Conservation (phyloP, 768 basidiomycete genomes). For the Lentinula aciculospora region DNA sequence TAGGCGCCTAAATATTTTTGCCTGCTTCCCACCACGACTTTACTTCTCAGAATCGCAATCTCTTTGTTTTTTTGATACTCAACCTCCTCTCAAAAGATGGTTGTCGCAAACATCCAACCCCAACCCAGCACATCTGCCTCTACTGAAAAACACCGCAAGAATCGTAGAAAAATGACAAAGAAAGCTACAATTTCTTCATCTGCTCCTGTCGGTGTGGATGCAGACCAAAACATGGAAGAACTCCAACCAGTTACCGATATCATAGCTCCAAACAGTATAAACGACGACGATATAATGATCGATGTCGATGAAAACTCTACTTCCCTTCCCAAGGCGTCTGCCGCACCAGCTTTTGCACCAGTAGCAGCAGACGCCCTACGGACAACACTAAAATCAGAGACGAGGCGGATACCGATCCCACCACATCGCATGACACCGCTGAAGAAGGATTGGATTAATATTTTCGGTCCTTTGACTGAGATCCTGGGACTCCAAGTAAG, state of each 20-base stretch:
- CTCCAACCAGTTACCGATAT: constrained; percentile 14
- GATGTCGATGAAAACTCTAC: constrained; percentile 38
- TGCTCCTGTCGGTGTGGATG: constrained; percentile 17
- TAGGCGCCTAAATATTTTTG: neutral
- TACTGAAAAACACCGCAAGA: constrained; percentile 25
- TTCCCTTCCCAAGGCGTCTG: constrained; percentile 33
- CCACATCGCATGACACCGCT: constrained; percentile 97
- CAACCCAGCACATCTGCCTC: constrained; percentile 13
- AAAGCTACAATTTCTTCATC: constrained; percentile 20
- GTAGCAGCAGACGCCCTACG: constrained; percentile 54
- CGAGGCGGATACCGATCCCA: constrained; percentile 85
- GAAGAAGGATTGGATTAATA: constrained; percentile 93
- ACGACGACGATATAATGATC: constrained; percentile 63
- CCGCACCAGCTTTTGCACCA: constrained; percentile 66
- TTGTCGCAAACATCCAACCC: constrained; percentile 25
- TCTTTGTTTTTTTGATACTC: neutral
- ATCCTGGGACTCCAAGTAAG: constrained; percentile 91
- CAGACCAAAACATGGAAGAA: constrained; percentile 25
- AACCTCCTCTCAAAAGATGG: constrained; percentile 24
- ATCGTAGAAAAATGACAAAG: constrained; percentile 36
- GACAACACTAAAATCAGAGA: constrained; percentile 69
- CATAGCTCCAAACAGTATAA: constrained; percentile 19
- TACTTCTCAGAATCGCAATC: neutral
- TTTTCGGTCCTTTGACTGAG: constrained; percentile 94
- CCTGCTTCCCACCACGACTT: neutral